Base-by-base conservation (phyloP, 805 yeast species). In the Alloascoidea africana region DNA sequence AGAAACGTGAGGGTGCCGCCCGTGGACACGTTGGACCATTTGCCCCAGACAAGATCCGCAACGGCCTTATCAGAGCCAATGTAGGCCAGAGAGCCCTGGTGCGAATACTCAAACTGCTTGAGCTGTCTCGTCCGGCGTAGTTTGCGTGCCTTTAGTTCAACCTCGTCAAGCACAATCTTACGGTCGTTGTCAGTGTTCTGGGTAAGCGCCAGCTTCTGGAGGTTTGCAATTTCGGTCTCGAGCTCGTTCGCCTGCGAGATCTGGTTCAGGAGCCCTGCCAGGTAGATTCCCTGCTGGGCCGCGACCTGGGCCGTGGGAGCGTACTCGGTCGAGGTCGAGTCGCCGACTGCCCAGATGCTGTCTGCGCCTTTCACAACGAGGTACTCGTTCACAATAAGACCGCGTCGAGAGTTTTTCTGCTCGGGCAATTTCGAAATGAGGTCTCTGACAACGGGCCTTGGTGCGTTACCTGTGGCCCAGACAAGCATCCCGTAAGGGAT, bases 241-340 rank as follows among this genome's bases (percentile, higher is more conserved):
- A 55, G 49, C 13, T 48, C 52, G 34, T 51, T 48, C 18, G 60
- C 52, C 38, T 49, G 44, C 36, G 64, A 65, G 27, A 59, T 44
- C 48, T 68, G 76, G 54, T 71, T 69, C 58, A 87, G 78, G 46
- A 76, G 73, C 23, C 65, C 62, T 40, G 87, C 91, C 47, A 87
- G 70, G 61, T 72, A 87, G 40, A 68, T 65, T 56, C 96, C 96
- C 62, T 87, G 84, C 66, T 87, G 96, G 62, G 85, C 76, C 33
- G 97, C 97, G 39, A 86, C 96, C 68, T 87, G 96, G 17, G 96
- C 97, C 44, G 97, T 87, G 48, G 96, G 96, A 33, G 95, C 91
- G 49, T 74, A 76, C 55, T 83, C 83, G 45, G 91, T 82, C 43
- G 72, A 66, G 30, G 96, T 83, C 64, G 96, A 87, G 64, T 87